Evolutionary conservation across 2,329 filamentous ascomycete species (phyloP).

Genomic region (Nigrograna mackinnonii): DNA sequence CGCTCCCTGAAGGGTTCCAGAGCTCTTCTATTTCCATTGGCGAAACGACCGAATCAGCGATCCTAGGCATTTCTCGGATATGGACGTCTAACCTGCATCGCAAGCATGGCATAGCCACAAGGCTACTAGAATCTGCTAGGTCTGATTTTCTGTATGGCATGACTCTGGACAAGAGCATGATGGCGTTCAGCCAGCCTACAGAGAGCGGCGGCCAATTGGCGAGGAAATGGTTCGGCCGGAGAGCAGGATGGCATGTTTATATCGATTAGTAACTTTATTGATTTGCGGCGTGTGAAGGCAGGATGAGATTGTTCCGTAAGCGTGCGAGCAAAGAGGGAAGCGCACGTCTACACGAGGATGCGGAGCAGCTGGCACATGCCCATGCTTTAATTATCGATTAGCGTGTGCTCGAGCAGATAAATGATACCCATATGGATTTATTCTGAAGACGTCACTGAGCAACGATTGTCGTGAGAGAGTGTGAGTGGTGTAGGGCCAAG

Average conservation of each 20-base stretch:
- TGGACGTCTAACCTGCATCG: constrained; percentile 65
- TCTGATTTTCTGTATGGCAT: constrained; percentile 60
- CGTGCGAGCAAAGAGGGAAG: no score
- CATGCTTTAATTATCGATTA: no score
- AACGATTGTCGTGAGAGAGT: no score
- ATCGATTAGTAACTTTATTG: no score
- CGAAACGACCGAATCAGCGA: constrained; percentile 47
- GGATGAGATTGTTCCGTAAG: no score
- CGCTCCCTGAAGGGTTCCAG: constrained; percentile 16
- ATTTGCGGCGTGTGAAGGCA: no score
- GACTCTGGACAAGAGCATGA: constrained; percentile 56
- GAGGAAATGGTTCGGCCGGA: constrained; percentile 59
- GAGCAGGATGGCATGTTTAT: constrained; percentile 64
- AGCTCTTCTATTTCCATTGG: constrained; percentile 48
- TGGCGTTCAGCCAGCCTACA: constrained; percentile 70
- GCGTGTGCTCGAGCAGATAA: no score
- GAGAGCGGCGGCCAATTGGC: constrained; percentile 62
- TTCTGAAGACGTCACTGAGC: no score
- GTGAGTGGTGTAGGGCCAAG: no score
- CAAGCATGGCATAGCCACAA: constrained; percentile 60
- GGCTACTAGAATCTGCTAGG: constrained; percentile 60
- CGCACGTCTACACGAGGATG: no score
- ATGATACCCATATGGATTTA: no score
- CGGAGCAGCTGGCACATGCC: no score
- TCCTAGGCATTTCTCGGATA: constrained; percentile 67